A percentile compares a stretch with the other conserved stretches of the same genome.
phyloP scores from a whole-genome alignment of 257 asterid genomes.

The Nicotiana knightiana region DNA sequence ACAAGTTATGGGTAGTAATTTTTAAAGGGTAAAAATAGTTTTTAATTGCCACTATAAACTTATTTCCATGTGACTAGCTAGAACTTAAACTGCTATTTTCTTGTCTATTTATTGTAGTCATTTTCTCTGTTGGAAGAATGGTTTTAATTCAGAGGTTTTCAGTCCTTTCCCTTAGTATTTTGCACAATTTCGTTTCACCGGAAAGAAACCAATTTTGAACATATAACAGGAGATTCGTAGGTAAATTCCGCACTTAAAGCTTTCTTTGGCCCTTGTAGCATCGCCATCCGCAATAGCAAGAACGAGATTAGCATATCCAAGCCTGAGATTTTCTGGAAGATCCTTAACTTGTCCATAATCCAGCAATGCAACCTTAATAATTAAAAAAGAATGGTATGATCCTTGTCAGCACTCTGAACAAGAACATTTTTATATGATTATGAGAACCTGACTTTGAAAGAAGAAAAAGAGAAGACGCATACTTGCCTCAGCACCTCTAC shows the following conservation, averaged over 20 bases:
- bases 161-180: not conserved
- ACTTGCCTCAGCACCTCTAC: constrained; percentile 86
- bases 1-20: not conserved
- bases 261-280: not conserved
- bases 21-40: not conserved
- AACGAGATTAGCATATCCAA: constrained; percentile 84
- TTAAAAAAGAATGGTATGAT: not conserved
- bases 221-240: not conserved
- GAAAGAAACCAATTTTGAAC: not conserved
- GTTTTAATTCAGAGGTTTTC: not conserved
- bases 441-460: not conserved
- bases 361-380: constrained; percentile 78
- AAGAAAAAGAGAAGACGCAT: not conserved
- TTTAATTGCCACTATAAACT: not conserved
- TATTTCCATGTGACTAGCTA: not conserved
- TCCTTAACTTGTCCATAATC: constrained; percentile 99
- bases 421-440: not conserved
- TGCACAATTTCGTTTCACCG: not conserved
- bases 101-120: not conserved
- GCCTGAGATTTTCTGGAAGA: constrained; percentile 81
- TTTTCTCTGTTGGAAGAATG: not conserved
- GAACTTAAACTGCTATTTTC: not conserved
- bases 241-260: not conserved
- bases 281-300: constrained; percentile 87
- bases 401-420: not conserved